Conservation (phyloP, 208 protist genomes). For the Leishmania braziliensis region DNA sequence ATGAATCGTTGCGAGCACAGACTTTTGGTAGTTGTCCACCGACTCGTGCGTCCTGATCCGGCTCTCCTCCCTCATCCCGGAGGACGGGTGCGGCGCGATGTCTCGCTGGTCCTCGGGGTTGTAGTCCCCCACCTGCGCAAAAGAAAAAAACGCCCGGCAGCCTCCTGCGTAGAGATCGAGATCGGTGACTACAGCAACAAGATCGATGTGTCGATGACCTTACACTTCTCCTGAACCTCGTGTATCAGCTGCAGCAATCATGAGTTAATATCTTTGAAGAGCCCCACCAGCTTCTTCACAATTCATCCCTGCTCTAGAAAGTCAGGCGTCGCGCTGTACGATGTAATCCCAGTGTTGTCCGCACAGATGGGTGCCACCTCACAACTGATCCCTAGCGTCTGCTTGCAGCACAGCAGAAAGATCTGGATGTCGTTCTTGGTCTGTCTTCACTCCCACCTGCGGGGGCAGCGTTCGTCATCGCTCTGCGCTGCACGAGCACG, state of each 20-base stretch:
- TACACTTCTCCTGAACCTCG: conserved; percentile 58
- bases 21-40: conserved; percentile 45
- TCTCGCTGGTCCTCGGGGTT: conserved; percentile 84
- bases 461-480: conserved; percentile 43
- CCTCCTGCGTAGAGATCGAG: conserved; percentile 44
- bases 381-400: conserved; percentile 60
- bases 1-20: conserved; percentile 72
- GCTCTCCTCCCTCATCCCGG: conserved; percentile 76
- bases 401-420: conserved; percentile 63
- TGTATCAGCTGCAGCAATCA: conserved; percentile 68
- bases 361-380: conserved; percentile 55
- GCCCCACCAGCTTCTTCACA: conserved; percentile 45
- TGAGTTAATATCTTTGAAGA: conserved; percentile 73
- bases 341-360: conserved; percentile 30
- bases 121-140: conserved; percentile 68
- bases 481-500: conserved; percentile 54
- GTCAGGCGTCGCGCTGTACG: conserved; percentile 73
- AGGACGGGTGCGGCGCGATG: conserved; percentile 84
- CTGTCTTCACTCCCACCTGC: conserved; percentile 45
- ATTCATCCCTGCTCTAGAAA: conserved; percentile 69
- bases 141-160: conserved; percentile 29
- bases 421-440: conserved; percentile 58
- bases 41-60: conserved; percentile 81
- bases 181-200: conserved; percentile 49
- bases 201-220: conserved; percentile 24